These are phyloP conservation scores for Neoconidiobolus thromboides DNA, from an alignment of 371 early-diverging fungal species.

Conservation along the genomic window DNA sequence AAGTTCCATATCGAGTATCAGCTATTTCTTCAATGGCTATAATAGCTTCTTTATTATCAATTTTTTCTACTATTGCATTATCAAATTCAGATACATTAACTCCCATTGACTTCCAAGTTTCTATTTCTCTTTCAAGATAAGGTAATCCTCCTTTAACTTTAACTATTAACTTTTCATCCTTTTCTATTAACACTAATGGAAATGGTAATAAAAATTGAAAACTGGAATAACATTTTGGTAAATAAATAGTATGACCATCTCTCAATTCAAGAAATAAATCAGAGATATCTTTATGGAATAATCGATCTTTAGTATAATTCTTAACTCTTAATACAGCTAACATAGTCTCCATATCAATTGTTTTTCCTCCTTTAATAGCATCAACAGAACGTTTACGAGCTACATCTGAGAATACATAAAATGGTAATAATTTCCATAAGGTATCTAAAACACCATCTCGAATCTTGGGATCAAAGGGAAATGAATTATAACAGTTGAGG, in stretches of 20 bases:
- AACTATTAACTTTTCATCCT: background rate
- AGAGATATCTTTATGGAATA: background rate
- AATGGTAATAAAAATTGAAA: background rate
- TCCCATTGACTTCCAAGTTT: background rate
- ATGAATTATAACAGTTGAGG: too few relatives aligned
- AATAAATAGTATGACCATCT: constrained; percentile 2
- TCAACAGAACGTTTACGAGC: background rate
- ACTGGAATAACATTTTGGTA: background rate
- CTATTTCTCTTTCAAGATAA: background rate
- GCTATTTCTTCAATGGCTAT: background rate
- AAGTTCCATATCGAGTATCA: background rate
- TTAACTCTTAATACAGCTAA: background rate
- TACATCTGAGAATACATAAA: background rate
- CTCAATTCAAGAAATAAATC: background rate
- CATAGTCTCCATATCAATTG: background rate
- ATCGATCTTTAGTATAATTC: background rate
- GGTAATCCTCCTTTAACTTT: background rate
- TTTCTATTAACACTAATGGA: background rate
- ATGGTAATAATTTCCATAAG: background rate
- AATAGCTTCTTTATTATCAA: background rate
- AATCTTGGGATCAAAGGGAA: too few relatives aligned
- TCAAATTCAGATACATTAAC: background rate
- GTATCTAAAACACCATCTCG: background rate
- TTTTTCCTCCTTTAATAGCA: background rate
- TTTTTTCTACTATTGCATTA: background rate